Evolutionary conservation across 495 filamentous ascomycete species (phyloP), one percentile per base, ranked within the genome.

Genomic region (Amniculicola lignicola): DNA sequence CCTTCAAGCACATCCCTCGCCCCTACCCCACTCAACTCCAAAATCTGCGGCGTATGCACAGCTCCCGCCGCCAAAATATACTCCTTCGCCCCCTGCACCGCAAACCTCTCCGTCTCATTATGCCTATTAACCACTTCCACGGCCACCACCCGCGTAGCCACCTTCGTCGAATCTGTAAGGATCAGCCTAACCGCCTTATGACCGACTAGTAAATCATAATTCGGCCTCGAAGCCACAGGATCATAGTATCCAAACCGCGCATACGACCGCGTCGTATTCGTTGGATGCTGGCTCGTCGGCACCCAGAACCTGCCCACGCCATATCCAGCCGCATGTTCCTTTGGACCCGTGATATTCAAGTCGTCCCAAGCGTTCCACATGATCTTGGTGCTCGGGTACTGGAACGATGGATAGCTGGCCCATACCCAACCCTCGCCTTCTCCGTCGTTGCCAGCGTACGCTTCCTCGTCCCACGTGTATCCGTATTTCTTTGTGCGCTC

Each of bases 41-140:
- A 42, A n/a, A 60, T 28, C 25, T 60, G 57, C 4, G 57, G 50
- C 6, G 49, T 53, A 25, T 54, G 49, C 2, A 49, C 39, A 9
- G 28, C 57, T 3, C 57, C 57, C 14, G 57, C 57, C 7, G 57
- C 28, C 7, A 60, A 25, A 21, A 60, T 79, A 5, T 82, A 77
- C 60, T 85, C 82, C 48, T 74, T 75, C 5, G 65, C 70, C 0
- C 77, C 79, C n/a, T 61, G 69, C 9, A 79, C 70, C 12, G 40
- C 70, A 4, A 52, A 60, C 27, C 33, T 43, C 11, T 44, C 21
- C 4, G 43, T 18, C 12, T 22, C 18, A 56, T 66, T n/a, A n/a
- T n/a, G n/a, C n/a, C n/a, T n/a, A n/a, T n/a, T n/a, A n/a, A n/a
- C n/a, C n/a, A n/a, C n/a, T n/a, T 85, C 82, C 48, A 74, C 74